Base-by-base conservation (phyloP, 2,329 filamentous ascomycete genomes). In the Monilinia polystroma region DNA sequence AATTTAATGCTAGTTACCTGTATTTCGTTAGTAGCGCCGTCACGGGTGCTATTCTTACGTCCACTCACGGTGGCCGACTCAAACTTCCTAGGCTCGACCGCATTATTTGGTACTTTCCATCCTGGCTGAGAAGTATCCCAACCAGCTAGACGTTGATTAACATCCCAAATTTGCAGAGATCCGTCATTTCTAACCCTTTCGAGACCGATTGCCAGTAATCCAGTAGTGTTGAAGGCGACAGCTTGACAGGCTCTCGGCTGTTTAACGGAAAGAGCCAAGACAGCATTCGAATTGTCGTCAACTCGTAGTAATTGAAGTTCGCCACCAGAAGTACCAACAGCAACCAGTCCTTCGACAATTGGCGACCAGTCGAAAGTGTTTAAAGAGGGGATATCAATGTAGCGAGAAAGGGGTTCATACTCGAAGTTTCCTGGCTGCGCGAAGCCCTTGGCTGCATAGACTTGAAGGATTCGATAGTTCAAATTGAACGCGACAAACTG, bases 1-100 rank as follows among this genome's bases (percentile, higher is more conserved):
- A 94, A 96, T 73, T 90, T 88, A 72, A 93, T 87, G 74, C 90
- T 93, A 1, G 90, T 91, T 32, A 95, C 88, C n/a, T 90, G 88
- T 53, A 92, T 89, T 63, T 85, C 87, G 4, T 84, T 49, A 66
- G 64, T 60, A 32, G 58, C 41, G 55, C 49, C 56, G 10, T 47
- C 10, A 62, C 10, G 32, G 41, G 16, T 55, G 32, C 60, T 32
- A 29, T 32, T 54, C 38, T 55, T 16, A 35, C 32, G 14, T 60
- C 58, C 45, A 66, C 64, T 66, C 56, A 66, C 64, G 29, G 64
- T 62, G 51, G 64, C 56, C 47, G 64, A 83, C 74, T 90, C 87
- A 4, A 88, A 78, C 26, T 85, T 81, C 74, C 85, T 77, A 69
- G 90, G 80, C 77, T 87, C 83, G 29, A 70, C 66, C 18, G 66